Conservation (phyloP, 345 rosid genomes). For the Aethionema arabicum region DNA sequence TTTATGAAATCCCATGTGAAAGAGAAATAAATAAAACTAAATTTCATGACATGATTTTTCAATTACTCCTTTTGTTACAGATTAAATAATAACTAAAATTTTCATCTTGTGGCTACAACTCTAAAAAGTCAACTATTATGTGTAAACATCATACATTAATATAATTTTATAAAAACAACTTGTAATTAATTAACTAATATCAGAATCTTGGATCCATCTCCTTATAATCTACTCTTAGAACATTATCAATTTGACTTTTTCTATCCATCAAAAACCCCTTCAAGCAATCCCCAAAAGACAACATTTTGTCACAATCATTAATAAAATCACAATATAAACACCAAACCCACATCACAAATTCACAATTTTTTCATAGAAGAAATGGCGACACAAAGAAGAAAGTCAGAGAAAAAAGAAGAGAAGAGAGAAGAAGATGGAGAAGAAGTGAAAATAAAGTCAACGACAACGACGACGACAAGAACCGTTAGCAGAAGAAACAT, state of each 20-base stretch:
- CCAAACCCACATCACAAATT: not conserved
- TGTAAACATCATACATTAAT: conserved; percentile 15
- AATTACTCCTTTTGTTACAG: too few species aligned
- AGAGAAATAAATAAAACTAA: too few species aligned
- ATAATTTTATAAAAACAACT: too few species aligned
- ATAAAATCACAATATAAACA: conserved; percentile 7
- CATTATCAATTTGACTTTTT: conserved; percentile 32
- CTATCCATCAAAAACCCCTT: conserved; percentile 29
- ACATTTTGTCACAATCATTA: conserved; percentile 25
- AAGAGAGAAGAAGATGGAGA: conserved; percentile 21
- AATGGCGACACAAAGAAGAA: conserved; percentile 36
- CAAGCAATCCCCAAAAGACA: conserved; percentile 28
- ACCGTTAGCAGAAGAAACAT: conserved; percentile 44
- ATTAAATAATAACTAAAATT: too few species aligned
- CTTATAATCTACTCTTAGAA: conserved; percentile 17
- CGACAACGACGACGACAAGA: conserved; percentile 6
- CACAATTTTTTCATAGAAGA: not conserved
- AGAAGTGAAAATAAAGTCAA: conserved; percentile 31
- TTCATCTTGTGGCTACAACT: too few species aligned
- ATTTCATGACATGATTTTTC: too few species aligned
- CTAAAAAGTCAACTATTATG: too few species aligned
- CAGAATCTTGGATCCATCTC: conserved; percentile 29
- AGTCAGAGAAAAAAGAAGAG: conserved; percentile 30
- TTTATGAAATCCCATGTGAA: too few species aligned
- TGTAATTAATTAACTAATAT: not conserved